phyloP scores from a whole-genome alignment of 2,329 filamentous ascomycete species.

The Colletotrichum eremochloae region DNA sequence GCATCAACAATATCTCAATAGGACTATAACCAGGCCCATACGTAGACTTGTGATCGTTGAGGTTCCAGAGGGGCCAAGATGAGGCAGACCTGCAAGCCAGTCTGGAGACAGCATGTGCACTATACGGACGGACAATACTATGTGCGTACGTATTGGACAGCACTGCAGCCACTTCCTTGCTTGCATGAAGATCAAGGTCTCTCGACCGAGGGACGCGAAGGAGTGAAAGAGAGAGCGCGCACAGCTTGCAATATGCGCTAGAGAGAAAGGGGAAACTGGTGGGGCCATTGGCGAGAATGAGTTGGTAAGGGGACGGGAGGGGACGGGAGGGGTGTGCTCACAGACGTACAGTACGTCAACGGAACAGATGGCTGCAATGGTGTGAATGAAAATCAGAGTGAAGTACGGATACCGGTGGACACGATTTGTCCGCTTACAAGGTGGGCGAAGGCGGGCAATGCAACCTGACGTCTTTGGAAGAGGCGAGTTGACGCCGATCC shows the following conservation, averaged over 20 bases:
- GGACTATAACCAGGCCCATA: neutral
- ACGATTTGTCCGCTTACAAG: neutral
- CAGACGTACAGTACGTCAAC: neutral
- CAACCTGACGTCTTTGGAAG: conserved; percentile 36
- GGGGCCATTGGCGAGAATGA: conserved; percentile 12
- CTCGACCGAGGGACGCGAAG: conserved; percentile 15
- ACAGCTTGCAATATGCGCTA: neutral
- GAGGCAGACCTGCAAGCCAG: conserved; percentile 21
- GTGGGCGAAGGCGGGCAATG: conserved; percentile 24
- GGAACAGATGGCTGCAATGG: conserved; percentile 3
- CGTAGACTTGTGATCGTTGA: neutral
- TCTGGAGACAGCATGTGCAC: conserved; percentile 17
- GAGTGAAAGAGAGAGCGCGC: neutral
- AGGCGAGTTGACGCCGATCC: conserved; percentile 23
- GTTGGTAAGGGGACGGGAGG: neutral
- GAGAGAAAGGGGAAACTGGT: conserved; percentile 6
- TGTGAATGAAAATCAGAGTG: conserved; percentile 1
- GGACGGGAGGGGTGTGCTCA: neutral
- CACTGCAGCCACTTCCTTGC: conserved; percentile 22
- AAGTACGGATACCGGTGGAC: conserved; percentile 16
- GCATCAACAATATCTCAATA: neutral
- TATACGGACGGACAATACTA: too few relatives aligned
- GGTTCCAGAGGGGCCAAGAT: neutral
- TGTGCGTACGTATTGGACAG: conserved; percentile 8
- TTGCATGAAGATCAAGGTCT: conserved; percentile 29